Evolutionary conservation across 768 basidiomycete species (phyloP).

Genomic region (Serendipita sp.): DNA sequence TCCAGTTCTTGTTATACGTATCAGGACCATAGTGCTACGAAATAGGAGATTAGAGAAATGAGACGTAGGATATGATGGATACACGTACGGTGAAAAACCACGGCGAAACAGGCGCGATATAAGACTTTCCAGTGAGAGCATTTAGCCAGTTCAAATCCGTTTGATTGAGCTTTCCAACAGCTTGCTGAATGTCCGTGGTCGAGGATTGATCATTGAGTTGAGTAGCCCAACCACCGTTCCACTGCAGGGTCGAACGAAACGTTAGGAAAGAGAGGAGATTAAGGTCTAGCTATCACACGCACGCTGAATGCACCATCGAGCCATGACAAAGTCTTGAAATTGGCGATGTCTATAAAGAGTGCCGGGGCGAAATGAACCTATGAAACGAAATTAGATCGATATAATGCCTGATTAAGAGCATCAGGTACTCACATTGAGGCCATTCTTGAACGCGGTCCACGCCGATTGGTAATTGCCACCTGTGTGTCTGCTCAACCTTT

Average conservation of each 20-base stretch:
- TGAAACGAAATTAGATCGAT: too few species aligned
- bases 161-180: background rate
- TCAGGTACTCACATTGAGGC: background rate
- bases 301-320: conserved; percentile 50
- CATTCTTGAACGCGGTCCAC: background rate
- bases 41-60: background rate
- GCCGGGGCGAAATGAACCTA: conserved; percentile 50
- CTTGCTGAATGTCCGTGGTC: background rate
- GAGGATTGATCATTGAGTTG: background rate
- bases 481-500: too few species aligned
- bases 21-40: conserved; percentile 44
- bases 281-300: conserved; percentile 13
- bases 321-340: conserved; percentile 14
- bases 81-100: conserved; percentile 49
- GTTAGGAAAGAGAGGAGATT: background rate
- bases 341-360: conserved; percentile 45
- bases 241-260: conserved; percentile 25
- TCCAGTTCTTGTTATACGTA: conserved; percentile 55
- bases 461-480: conserved; percentile 21
- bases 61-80: background rate
- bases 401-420: too few species aligned
- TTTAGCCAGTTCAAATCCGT: background rate
- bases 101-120: conserved; percentile 45
- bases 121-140: conserved; percentile 16
- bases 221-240: conserved; percentile 66